A percentile compares a stretch with the other conserved stretches of the same genome.
These are phyloP conservation scores for Opeltia flavorubescens DNA, from an alignment of 495 filamentous ascomycete species.

Conservation along the genomic window DNA sequence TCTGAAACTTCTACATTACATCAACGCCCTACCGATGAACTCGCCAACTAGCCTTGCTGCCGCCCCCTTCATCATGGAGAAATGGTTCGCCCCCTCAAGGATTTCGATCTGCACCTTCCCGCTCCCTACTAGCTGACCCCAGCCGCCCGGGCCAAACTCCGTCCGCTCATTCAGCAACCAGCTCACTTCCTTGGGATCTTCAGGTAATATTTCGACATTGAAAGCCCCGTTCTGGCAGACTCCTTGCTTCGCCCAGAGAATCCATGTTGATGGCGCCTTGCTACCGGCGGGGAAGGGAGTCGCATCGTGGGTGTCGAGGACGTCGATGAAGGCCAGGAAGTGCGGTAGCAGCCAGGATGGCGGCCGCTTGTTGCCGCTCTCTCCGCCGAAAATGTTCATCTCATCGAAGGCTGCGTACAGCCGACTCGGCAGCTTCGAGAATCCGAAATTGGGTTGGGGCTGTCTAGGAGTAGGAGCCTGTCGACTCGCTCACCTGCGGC, in stretches of 20 bases:
- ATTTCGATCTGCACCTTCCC: background rate
- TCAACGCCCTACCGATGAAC: background rate
- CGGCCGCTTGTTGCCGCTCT: conserved; percentile 24
- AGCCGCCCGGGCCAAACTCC: conserved; percentile 20
- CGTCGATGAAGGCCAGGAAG: conserved; percentile 60
- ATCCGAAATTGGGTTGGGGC: conserved; percentile 60
- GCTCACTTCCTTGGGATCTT: conserved; percentile 23
- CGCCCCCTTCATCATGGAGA: background rate
- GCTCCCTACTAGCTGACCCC: background rate
- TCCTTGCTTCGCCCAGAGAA: conserved; percentile 23
- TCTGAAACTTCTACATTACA: no score
- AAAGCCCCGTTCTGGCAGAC: conserved; percentile 14
- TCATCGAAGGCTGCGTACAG: conserved; percentile 65
- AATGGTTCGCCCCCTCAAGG: background rate
- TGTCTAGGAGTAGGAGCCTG: conserved; percentile 65
- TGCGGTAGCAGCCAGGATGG: conserved; percentile 71
- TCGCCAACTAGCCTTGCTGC: background rate
- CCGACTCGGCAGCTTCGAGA: conserved; percentile 59
- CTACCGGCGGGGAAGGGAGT: conserved; percentile 10
- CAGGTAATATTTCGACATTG: conserved; percentile 10
- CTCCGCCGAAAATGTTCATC: conserved; percentile 56
- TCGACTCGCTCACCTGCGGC: conserved; percentile 27
- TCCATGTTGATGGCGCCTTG: conserved; percentile 12
- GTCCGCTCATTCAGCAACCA: conserved; percentile 24
- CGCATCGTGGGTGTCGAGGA: conserved; percentile 30